phyloP scores from a whole-genome alignment of 2,329 filamentous ascomycete species.

The Ophiocordyceps camponoti-floridani region DNA sequence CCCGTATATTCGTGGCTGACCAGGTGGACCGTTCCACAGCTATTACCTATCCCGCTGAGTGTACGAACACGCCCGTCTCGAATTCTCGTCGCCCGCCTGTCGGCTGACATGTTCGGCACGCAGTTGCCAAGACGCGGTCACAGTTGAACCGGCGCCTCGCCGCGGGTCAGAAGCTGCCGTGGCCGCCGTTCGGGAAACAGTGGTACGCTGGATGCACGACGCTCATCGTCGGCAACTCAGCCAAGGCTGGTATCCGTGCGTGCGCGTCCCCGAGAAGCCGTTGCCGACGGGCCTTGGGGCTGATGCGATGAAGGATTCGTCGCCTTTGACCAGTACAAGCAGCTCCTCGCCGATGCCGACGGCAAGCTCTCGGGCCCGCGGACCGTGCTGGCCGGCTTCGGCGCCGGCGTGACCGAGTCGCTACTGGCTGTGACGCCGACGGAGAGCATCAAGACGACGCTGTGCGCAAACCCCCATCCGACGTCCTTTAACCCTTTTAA shows the following conservation, averaged over 20 bases:
- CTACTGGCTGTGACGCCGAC: constrained; percentile 88
- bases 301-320: constrained; percentile 41
- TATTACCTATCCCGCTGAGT: constrained; percentile 90
- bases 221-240: constrained; percentile 85
- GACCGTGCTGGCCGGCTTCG: constrained; percentile 86
- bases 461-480: constrained; percentile 25
- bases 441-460: constrained; percentile 94
- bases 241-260: constrained; percentile 88
- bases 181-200: constrained; percentile 80
- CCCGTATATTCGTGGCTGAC: constrained; percentile 7
- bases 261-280: constrained; percentile 28
- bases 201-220: constrained; percentile 99
- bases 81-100: background rate
- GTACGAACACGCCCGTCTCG: constrained; percentile 23
- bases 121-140: constrained; percentile 84
- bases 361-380: constrained; percentile 80
- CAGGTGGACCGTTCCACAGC: constrained; percentile 19
- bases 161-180: constrained; percentile 73
- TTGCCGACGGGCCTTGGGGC: background rate
- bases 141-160: constrained; percentile 79
- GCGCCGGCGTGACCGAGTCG: constrained; percentile 86
- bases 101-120: background rate
- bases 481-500: background rate
- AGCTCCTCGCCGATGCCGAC: constrained; percentile 59
- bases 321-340: constrained; percentile 89